A percentile compares a stretch with the other conserved stretches of the same genome.
Conservation (phyloP, 441 rosid species). For the Cnidoscolus chayamansa region DNA sequence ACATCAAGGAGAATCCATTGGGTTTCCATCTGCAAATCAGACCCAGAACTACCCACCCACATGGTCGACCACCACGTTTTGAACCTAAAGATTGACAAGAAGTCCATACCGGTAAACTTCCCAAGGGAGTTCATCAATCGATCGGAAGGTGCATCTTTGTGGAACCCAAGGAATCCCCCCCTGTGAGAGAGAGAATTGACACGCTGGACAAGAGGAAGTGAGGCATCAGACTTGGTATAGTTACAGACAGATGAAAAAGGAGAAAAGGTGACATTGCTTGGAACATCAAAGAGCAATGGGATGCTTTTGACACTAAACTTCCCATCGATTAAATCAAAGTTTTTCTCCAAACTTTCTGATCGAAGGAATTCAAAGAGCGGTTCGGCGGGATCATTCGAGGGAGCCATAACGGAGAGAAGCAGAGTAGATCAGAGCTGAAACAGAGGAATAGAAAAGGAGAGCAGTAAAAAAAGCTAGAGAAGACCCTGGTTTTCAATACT, state of each 20-base stretch:
- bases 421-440: slow-evolving; percentile 10
- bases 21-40: slow-evolving; percentile 72
- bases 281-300: slow-evolving; percentile 55
- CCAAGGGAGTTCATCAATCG: slow-evolving; percentile 53
- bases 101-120: slow-evolving; percentile 48
- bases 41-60: slow-evolving; percentile 73
- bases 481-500: background rate
- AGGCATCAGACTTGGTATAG: slow-evolving; percentile 48
- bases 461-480: background rate
- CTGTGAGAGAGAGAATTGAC: slow-evolving; percentile 43
- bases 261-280: slow-evolving; percentile 48
- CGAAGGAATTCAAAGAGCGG: slow-evolving; percentile 18
- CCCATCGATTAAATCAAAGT: slow-evolving; percentile 38
- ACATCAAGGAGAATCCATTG: slow-evolving; percentile 65
- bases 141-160: slow-evolving; percentile 34
- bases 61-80: slow-evolving; percentile 86
- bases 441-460: background rate
- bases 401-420: slow-evolving; percentile 49
- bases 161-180: slow-evolving; percentile 69
- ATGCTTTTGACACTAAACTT: slow-evolving; percentile 41
- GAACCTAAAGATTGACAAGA: slow-evolving; percentile 61
- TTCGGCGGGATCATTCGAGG: slow-evolving; percentile 38
- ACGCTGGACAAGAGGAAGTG: slow-evolving; percentile 39
- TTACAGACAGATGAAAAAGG: slow-evolving; percentile 41
- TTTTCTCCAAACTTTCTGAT: slow-evolving; percentile 21